phyloP scores from a whole-genome alignment of 2,329 filamentous ascomycete genomes.

The Xylaria arbuscula region DNA sequence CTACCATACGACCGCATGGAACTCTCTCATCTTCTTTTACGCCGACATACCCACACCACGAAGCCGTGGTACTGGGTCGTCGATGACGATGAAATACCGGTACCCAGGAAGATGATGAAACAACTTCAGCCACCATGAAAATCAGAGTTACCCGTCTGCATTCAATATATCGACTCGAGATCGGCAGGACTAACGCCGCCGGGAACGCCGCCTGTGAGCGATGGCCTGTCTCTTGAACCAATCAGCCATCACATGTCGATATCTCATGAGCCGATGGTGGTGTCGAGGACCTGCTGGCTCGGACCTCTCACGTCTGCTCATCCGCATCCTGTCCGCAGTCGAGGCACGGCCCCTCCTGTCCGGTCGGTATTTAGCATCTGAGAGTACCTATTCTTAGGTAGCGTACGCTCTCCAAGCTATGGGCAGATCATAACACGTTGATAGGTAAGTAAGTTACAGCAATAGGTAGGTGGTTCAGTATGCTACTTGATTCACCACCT shows the following conservation, averaged over 20 bases:
- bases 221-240: constrained; percentile 17
- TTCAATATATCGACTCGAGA: constrained; percentile 12
- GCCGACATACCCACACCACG: neutral
- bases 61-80: neutral
- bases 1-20: neutral
- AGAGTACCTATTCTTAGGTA: too few species aligned
- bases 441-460: neutral
- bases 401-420: neutral
- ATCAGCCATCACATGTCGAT: constrained; percentile 34
- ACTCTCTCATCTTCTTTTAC: neutral
- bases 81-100: neutral
- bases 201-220: constrained; percentile 17
- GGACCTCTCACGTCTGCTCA: constrained; percentile 3
- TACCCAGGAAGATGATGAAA: neutral
- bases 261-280: constrained; percentile 21
- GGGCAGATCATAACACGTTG: neutral
- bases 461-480: neutral
- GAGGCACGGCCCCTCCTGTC: neutral
- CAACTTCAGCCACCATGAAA: neutral
- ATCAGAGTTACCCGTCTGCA: neutral
- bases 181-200: constrained; percentile 19
- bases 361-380: neutral
- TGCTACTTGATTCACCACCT: neutral
- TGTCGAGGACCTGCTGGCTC: constrained; percentile 24
- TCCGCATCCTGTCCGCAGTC: neutral